Evolutionary conservation across 2,329 filamentous ascomycete genomes (phyloP).

Genomic region (Aspergillus sp.): DNA sequence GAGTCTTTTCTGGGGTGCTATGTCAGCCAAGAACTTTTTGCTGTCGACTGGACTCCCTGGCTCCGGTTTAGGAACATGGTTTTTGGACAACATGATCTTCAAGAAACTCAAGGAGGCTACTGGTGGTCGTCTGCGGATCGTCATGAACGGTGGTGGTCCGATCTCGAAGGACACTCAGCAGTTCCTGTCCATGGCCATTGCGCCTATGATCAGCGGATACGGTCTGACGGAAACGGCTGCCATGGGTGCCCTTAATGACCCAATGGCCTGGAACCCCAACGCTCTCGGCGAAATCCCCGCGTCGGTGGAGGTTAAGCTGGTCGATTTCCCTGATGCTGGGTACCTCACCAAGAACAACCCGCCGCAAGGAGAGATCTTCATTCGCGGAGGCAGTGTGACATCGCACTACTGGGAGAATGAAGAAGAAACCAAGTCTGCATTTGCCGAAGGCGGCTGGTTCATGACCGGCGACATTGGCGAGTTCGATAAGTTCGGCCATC

Average conservation of each 20-base stretch:
- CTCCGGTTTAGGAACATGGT: conserved; percentile 46
- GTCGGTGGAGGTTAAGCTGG: conserved; percentile 80
- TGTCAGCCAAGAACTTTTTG: conserved; percentile 56
- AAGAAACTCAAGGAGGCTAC: conserved; percentile 86
- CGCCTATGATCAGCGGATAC: conserved; percentile 91
- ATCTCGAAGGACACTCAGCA: conserved; percentile 80
- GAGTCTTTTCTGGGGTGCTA: conserved; percentile 69
- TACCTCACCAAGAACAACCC: conserved; percentile 69
- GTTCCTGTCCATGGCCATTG: conserved; percentile 87
- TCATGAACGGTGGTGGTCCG: conserved; percentile 90
- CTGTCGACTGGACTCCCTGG: conserved; percentile 47
- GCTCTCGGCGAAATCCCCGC: conserved; percentile 73
- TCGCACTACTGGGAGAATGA: conserved; percentile 77
- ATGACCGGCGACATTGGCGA: conserved; percentile 94
- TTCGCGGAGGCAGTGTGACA: conserved; percentile 70
- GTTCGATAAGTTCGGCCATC: conserved; percentile 70
- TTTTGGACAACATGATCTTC: conserved; percentile 81
- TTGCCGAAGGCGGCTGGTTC: conserved; percentile 89
- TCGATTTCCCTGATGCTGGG: conserved; percentile 81
- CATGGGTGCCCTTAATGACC: conserved; percentile 54
- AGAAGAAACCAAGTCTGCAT: conserved; percentile 70
- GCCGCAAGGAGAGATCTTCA: conserved; percentile 87
- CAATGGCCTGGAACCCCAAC: conserved; percentile 71
- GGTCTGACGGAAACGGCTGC: conserved; percentile 89
- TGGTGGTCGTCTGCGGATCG: conserved; percentile 78